These are phyloP conservation scores for Erysiphe neolycopersici DNA, from an alignment of 2,329 filamentous ascomycete species.

Conservation along the genomic window DNA sequence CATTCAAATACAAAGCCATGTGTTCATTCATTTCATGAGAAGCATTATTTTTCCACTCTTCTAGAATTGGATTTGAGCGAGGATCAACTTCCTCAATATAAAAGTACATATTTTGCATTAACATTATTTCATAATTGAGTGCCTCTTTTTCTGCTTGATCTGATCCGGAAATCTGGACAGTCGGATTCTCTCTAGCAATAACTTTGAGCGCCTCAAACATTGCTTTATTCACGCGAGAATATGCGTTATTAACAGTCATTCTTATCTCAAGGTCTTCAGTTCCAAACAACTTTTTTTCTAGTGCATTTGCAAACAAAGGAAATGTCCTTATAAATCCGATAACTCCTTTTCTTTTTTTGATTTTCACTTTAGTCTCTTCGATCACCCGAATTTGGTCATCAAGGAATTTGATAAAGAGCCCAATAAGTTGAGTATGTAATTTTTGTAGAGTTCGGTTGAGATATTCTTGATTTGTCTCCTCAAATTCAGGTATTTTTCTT, in stretches of 20 bases:
- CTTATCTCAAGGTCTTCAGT: conserved; percentile 40
- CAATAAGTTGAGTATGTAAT: conserved; percentile 45
- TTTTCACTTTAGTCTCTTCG: conserved; percentile 95
- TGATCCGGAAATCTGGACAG: conserved; percentile 18
- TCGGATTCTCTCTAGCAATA: conserved; percentile 50
- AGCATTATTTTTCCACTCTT: conserved; percentile 61
- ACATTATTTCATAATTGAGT: conserved; percentile 84
- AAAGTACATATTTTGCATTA: conserved; percentile 98
- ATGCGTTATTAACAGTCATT: conserved; percentile 59
- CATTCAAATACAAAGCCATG: conserved; percentile 61
- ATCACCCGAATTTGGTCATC: conserved; percentile 90
- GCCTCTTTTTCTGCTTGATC: conserved; percentile 84
- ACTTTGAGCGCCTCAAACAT: conserved; percentile 97
- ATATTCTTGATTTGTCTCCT: conserved; percentile 84
- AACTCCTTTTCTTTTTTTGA: conserved; percentile 93
- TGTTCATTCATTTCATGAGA: conserved; percentile 60
- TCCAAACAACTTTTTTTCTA: conserved; percentile 57
- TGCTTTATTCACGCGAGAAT: conserved; percentile 64
- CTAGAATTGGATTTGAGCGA: conserved; percentile 44
- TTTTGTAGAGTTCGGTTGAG: conserved; percentile 56
- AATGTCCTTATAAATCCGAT: conserved; percentile 90
- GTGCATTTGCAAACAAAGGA: conserved; percentile 54
- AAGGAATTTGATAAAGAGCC: conserved; percentile 64
- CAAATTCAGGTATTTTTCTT: conserved; percentile 48
- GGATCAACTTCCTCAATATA: conserved; percentile 78